Evolutionary conservation across 768 basidiomycete species (phyloP).

Genomic region (Bullera alba): DNA sequence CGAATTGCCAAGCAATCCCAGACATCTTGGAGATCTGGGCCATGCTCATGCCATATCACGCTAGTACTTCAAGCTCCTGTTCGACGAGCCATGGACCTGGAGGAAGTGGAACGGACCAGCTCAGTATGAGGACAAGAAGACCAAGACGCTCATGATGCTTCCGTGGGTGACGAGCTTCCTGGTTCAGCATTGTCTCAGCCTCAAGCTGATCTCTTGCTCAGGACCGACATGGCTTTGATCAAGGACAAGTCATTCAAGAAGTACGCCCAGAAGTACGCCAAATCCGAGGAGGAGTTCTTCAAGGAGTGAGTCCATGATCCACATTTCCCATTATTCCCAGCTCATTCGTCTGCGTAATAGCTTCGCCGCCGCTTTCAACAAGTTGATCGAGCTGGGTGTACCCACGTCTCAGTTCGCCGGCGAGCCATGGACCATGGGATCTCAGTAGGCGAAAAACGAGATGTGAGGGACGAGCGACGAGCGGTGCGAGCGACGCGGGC

Average conservation of each 20-base stretch:
- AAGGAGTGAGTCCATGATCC: slow-evolving; percentile 69
- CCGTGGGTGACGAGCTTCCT: slow-evolving; percentile 59
- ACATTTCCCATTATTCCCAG: not conserved
- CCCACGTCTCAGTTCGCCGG: slow-evolving; percentile 68
- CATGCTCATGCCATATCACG: slow-evolving; percentile 44
- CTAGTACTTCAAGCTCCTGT: slow-evolving; percentile 56
- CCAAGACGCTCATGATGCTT: slow-evolving; percentile 86
- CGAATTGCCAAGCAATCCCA: not conserved
- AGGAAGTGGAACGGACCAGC: slow-evolving; percentile 81
- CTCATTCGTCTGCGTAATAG: no score
- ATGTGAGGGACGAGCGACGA: no score
- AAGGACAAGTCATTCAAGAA: slow-evolving; percentile 92
- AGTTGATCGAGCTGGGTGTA: slow-evolving; percentile 88
- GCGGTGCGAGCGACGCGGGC: no score
- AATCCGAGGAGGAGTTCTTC: slow-evolving; percentile 80
- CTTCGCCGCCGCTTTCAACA: slow-evolving; percentile 70
- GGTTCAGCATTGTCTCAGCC: not conserved
- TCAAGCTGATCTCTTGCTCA: slow-evolving; percentile 32
- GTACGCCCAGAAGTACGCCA: slow-evolving; percentile 76
- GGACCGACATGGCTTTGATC: slow-evolving; percentile 78
- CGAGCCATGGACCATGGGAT: slow-evolving; percentile 69
- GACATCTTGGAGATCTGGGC: no score
- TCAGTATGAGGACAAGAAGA: slow-evolving; percentile 88
- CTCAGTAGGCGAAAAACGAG: no score
- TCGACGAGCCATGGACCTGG: slow-evolving; percentile 85